A percentile compares a stretch with the other conserved stretches of the same genome.
phyloP scores from a whole-genome alignment of 768 basidiomycete species.

The Podaxis carcinomalis region DNA sequence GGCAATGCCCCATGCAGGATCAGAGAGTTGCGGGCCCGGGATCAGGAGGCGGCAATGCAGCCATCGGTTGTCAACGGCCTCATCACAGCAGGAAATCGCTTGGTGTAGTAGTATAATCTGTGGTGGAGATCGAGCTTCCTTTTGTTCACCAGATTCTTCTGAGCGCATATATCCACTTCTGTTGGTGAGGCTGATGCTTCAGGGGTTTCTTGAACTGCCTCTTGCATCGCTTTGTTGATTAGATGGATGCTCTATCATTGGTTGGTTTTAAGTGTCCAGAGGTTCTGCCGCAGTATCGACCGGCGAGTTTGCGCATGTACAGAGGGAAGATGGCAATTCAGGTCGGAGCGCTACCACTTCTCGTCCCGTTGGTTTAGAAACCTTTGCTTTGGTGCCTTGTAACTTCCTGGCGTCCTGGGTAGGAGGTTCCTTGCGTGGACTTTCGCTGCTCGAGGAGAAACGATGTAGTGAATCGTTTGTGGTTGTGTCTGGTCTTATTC shows the following conservation, averaged over 20 bases:
- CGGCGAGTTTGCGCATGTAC: not conserved
- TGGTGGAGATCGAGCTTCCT: not conserved
- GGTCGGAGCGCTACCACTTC: not conserved
- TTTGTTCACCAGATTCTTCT: not conserved
- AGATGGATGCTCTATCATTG: not conserved
- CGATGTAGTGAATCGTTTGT: not conserved
- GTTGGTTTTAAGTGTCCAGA: not conserved
- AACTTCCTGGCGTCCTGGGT: not conserved
- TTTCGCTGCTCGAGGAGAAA: not conserved
- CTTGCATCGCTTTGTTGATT: not conserved
- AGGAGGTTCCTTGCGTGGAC: not conserved
- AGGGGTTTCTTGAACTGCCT: too few species aligned
- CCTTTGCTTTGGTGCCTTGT: not conserved
- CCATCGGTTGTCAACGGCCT: too few species aligned
- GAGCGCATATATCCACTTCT: not conserved
- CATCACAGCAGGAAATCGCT: too few species aligned
- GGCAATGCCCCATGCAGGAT: too few species aligned
- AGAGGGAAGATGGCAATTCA: not conserved
- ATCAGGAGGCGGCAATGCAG: too few species aligned
- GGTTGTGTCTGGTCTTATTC: not conserved
- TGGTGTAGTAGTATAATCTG: too few species aligned
- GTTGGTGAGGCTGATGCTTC: too few species aligned
- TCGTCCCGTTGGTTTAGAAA: not conserved
- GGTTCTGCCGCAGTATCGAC: not conserved
- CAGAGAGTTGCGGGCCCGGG: too few species aligned